phyloP scores from a whole-genome alignment of 2,329 filamentous ascomycete genomes.

The Chrysosporium queenslandicum region DNA sequence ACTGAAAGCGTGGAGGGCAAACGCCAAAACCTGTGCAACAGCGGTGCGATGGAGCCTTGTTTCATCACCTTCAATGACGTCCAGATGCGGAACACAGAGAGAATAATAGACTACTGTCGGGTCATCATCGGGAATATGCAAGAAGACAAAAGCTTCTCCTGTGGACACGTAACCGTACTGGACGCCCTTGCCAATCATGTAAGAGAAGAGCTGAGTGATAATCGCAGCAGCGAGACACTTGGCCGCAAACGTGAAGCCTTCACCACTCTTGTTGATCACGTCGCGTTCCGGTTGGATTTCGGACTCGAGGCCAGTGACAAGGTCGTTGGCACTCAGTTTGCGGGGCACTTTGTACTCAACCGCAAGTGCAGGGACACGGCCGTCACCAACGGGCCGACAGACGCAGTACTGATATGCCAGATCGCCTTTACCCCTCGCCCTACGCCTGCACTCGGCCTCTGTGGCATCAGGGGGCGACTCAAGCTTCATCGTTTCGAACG shows the following conservation, averaged over 20 bases:
- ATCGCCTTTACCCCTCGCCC: not conserved
- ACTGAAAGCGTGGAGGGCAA: slow-evolving; percentile 18
- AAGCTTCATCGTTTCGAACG: slow-evolving; percentile 16
- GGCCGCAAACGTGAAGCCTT: too few species aligned
- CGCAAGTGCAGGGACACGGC: too few species aligned
- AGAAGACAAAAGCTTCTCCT: not conserved
- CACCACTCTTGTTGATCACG: too few species aligned
- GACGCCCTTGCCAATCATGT: not conserved
- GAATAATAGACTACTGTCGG: not conserved
- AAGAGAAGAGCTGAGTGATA: not conserved
- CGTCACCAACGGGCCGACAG: too few species aligned
- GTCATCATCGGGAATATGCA: not conserved
- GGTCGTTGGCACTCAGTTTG: too few species aligned
- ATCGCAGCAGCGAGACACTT: not conserved
- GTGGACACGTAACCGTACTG: not conserved
- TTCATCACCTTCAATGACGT: not conserved
- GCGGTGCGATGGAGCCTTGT: slow-evolving; percentile 25
- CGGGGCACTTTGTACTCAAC: too few species aligned
- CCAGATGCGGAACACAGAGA: not conserved
- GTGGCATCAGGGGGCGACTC: not conserved
- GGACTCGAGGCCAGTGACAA: too few species aligned
- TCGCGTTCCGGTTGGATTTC: too few species aligned
- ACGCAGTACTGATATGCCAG: slow-evolving; percentile 23
- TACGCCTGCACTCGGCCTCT: not conserved
- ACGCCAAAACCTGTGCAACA: slow-evolving; percentile 26